phyloP scores from a whole-genome alignment of 306 rosid species.

The Prunus mira region DNA sequence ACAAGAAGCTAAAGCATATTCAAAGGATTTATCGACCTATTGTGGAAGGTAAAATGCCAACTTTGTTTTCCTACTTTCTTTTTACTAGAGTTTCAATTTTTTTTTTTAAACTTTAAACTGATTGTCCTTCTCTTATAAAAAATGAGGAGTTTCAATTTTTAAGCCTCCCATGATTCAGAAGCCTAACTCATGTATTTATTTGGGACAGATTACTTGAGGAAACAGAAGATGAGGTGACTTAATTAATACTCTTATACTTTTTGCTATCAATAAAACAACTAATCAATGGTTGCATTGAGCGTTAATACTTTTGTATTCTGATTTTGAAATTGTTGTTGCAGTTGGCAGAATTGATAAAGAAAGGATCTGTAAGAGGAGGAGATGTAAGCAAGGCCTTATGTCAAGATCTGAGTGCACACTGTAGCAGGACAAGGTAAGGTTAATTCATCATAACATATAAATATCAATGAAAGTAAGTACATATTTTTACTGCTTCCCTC shows the following conservation, averaged over 20 bases:
- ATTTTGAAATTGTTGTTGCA: slow-evolving; percentile 29
- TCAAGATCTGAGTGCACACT: slow-evolving; percentile 83
- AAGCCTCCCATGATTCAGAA: slow-evolving; percentile 18
- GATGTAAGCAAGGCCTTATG: slow-evolving; percentile 86
- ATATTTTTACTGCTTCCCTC: background rate
- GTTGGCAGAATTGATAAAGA: slow-evolving; percentile 82
- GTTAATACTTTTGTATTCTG: slow-evolving; percentile 1
- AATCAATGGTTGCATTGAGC: slow-evolving; percentile 9
- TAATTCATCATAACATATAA: slow-evolving; percentile 5
- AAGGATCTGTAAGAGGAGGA: slow-evolving; percentile 71
- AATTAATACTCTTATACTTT: slow-evolving; percentile 14
- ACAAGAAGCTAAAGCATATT: slow-evolving; percentile 84
- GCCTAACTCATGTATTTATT: slow-evolving; percentile 40
- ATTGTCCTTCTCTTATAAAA: slow-evolving; percentile 20
- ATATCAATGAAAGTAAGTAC: background rate
- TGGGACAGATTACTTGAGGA: slow-evolving; percentile 81
- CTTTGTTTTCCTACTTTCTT: background rate
- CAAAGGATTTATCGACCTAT: slow-evolving; percentile 81
- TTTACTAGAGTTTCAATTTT: background rate
- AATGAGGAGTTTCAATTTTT: slow-evolving; percentile 9
- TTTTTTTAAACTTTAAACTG: slow-evolving; percentile 1
- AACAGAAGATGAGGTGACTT: slow-evolving; percentile 81
- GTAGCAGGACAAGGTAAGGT: slow-evolving; percentile 62
- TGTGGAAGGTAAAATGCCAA: slow-evolving; percentile 70
- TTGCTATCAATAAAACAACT: background rate